Percentiles rank a stretch among this genome's conserved stretches.
phyloP scores from a whole-genome alignment of 2,329 filamentous ascomycete species.

The Claviceps fusiformis region DNA sequence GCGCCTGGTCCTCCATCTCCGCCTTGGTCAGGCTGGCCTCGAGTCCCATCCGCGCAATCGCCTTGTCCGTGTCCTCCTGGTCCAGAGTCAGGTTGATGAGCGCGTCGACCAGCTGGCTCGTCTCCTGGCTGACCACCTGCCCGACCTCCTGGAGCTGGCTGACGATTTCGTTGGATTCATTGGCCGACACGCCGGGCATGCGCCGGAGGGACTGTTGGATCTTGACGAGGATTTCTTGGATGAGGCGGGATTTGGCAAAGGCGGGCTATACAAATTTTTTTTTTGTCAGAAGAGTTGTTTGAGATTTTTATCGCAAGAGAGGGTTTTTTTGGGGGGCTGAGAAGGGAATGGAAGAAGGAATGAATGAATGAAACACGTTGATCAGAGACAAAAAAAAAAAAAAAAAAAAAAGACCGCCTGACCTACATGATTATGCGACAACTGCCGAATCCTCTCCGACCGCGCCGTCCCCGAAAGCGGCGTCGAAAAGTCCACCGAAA shows the following conservation, averaged over 20 bases:
- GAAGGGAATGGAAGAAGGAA: not conserved
- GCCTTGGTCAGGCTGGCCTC: conserved; percentile 24
- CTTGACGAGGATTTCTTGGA: conserved; percentile 23
- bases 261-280: conserved; percentile 14
- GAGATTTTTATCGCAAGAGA: not conserved
- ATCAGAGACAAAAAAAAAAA: not conserved
- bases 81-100: conserved; percentile 24
- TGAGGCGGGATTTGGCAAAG: conserved; percentile 19
- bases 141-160: conserved; percentile 23
- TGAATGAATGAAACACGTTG: not conserved
- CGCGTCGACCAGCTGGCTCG: conserved; percentile 24
- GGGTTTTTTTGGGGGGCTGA: no score
- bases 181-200: conserved; percentile 24
- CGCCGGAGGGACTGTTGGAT: conserved; percentile 25
- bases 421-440: conserved; percentile 26
- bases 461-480: conserved; percentile 24
- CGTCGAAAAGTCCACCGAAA: conserved; percentile 26
- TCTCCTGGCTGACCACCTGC: conserved; percentile 24
- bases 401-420: not conserved
- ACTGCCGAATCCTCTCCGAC: conserved; percentile 22
- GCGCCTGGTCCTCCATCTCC: conserved; percentile 18
- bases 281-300: not conserved
- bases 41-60: conserved; percentile 24
- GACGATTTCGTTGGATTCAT: conserved; percentile 21
- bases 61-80: conserved; percentile 24